Evolutionary conservation across 1,139 yeast species (phyloP).

Genomic region (Yamadazyma diddensiae): DNA sequence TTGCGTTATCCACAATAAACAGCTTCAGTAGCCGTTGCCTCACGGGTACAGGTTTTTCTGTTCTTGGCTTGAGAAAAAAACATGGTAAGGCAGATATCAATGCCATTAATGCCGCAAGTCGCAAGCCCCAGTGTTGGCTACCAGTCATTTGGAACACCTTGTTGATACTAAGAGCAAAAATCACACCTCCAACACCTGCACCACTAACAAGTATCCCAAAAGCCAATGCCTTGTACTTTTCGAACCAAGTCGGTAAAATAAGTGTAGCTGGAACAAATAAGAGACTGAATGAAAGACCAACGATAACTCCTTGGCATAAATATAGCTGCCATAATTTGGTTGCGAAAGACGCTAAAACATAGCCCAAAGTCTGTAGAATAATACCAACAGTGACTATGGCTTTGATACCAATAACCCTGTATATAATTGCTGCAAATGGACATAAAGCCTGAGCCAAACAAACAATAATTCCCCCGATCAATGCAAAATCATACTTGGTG

Average conservation of each 20-base stretch:
- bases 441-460: slow-evolving; percentile 57
- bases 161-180: slow-evolving; percentile 49
- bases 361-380: slow-evolving; percentile 52
- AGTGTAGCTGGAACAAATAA: slow-evolving; percentile 59
- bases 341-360: slow-evolving; percentile 63
- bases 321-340: slow-evolving; percentile 62
- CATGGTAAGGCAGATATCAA: slow-evolving; percentile 21
- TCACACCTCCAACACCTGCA: slow-evolving; percentile 65
- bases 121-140: slow-evolving; percentile 62
- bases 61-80: slow-evolving; percentile 45
- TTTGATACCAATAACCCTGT: slow-evolving; percentile 34
- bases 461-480: slow-evolving; percentile 65
- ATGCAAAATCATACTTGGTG: slow-evolving; percentile 56
- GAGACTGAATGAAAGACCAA: slow-evolving; percentile 60
- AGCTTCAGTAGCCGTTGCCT: slow-evolving; percentile 15
- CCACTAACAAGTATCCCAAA: slow-evolving; percentile 62
- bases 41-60: slow-evolving; percentile 28
- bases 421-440: slow-evolving; percentile 44
- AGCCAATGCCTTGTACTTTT: slow-evolving; percentile 53
- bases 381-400: slow-evolving; percentile 46
- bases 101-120: slow-evolving; percentile 49
- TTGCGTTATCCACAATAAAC: slow-evolving; percentile 19
- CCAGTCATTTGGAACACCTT: slow-evolving; percentile 49
- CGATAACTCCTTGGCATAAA: slow-evolving; percentile 64
- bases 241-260: slow-evolving; percentile 63